Percentiles rank a stretch among this genome's conserved stretches.
Evolutionary conservation across 306 rosid genomes (phyloP).

Genomic region (Lablab purpureus): DNA sequence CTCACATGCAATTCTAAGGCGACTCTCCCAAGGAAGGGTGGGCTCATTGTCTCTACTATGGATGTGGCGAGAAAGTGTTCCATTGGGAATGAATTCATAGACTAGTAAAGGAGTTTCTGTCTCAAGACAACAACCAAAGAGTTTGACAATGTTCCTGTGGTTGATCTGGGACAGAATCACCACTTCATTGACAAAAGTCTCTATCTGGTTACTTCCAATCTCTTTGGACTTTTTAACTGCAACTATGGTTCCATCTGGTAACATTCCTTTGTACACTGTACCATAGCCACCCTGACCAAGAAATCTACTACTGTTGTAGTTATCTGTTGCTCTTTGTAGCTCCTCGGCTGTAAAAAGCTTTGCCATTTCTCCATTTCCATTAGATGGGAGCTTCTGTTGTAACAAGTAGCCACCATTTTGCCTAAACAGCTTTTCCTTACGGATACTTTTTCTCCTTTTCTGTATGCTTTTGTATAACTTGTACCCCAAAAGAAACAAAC

Average conservation of each 20-base stretch:
- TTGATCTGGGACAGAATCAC: constrained; percentile 60
- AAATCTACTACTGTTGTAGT: constrained; percentile 50
- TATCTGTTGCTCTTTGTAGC: constrained; percentile 56
- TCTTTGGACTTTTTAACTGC: constrained; percentile 55
- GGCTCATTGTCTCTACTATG: constrained; percentile 41
- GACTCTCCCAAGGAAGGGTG: constrained; percentile 53
- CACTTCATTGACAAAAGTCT: constrained; percentile 58
- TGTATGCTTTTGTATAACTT: constrained; percentile 34
- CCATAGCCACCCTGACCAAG: constrained; percentile 57
- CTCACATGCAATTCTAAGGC: constrained; percentile 65
- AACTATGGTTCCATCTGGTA: constrained; percentile 53
- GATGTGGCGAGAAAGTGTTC: constrained; percentile 60
- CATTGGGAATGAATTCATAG: constrained; percentile 66
- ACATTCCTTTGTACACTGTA: constrained; percentile 53
- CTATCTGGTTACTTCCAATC: constrained; percentile 50
- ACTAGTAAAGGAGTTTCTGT: constrained; percentile 64
- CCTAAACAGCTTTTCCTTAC: constrained; percentile 53
- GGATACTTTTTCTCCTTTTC: constrained; percentile 37
- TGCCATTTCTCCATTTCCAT: constrained; percentile 46
- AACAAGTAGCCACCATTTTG: constrained; percentile 69
- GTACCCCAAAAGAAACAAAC: constrained; percentile 50
- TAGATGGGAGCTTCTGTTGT: constrained; percentile 49
- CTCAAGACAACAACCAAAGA: constrained; percentile 68
- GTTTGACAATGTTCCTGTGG: constrained; percentile 61
- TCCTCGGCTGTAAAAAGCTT: constrained; percentile 60